Conservation (phyloP, 139 green algal species). For the Chlorokybus atmophyticus region DNA sequence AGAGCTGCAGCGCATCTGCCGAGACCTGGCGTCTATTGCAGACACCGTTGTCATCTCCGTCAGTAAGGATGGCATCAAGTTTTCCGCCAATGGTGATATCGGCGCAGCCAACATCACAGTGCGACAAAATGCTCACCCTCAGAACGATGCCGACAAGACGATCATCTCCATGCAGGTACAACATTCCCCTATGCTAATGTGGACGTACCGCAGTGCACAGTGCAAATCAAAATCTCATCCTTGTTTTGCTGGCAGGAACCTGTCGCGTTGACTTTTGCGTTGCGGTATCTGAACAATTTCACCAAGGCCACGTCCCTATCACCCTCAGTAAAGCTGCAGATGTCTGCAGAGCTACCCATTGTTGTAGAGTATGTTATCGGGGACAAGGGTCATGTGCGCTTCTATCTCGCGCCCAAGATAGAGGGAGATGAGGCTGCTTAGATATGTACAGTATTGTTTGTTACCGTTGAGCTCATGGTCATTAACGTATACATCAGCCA, state of each 20-base stretch:
- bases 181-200: too few relatives aligned
- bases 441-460: too few relatives aligned
- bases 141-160: too few relatives aligned
- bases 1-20: conserved; percentile 87
- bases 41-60: conserved; percentile 76
- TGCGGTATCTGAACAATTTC: conserved; percentile 97
- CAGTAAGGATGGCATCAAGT: conserved; percentile 97
- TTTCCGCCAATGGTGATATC: conserved; percentile 86
- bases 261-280: conserved; percentile 85
- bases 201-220: too few relatives aligned
- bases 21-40: conserved; percentile 78
- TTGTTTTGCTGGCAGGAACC: too few relatives aligned
- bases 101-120: conserved; percentile 87
- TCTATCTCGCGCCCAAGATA: conserved; percentile 77
- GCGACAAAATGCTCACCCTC: conserved; percentile 45
- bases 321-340: conserved; percentile 52
- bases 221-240: too few relatives aligned
- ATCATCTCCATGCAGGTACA: too few relatives aligned
- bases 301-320: conserved; percentile 69
- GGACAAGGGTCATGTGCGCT: conserved; percentile 66
- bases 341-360: conserved; percentile 83
- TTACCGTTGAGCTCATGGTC: too few relatives aligned
- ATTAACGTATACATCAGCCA: too few relatives aligned
- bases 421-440: conserved; percentile 68
- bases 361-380: conserved; percentile 82